Evolutionary conservation across 2,329 filamentous ascomycete species (phyloP).

Genomic region (Cryoendolithus antarcticus): DNA sequence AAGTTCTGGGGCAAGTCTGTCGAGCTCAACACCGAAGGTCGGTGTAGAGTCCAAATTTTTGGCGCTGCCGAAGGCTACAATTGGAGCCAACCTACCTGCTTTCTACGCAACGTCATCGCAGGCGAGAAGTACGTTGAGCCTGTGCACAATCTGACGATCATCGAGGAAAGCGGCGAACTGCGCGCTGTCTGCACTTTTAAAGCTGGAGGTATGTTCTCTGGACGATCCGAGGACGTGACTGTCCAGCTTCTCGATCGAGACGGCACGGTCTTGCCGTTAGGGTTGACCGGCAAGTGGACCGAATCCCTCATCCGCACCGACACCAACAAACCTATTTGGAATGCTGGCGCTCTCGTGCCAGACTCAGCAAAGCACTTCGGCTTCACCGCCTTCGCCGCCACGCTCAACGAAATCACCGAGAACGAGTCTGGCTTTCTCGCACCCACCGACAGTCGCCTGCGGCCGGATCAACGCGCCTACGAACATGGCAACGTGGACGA

Average conservation of each 20-base stretch:
- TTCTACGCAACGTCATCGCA: conserved; percentile 90
- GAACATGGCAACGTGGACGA: conserved; percentile 72
- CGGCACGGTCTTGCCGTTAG: conserved; percentile 26
- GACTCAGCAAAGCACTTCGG: conserved; percentile 74
- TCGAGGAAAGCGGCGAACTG: conserved; percentile 71
- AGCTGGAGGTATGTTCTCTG: conserved; percentile 92
- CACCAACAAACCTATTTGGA: conserved; percentile 62
- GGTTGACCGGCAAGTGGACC: conserved; percentile 78
- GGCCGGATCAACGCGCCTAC: conserved; percentile 76
- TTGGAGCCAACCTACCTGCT: conserved; percentile 79
- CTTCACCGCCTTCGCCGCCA: conserved; percentile 72
- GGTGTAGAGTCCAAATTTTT: conserved; percentile 66
- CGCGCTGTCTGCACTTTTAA: conserved; percentile 86
- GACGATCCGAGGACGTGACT: conserved; percentile 77
- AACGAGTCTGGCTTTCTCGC: conserved; percentile 66
- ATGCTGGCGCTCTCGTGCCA: conserved; percentile 62
- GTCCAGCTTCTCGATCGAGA: conserved; percentile 54
- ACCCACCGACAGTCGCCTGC: conserved; percentile 67
- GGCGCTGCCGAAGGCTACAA: conserved; percentile 55
- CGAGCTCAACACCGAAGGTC: conserved; percentile 86
- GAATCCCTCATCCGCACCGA: conserved; percentile 52
- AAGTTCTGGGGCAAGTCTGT: conserved; percentile 99
- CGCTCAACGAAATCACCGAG: conserved; percentile 74
- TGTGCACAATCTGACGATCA: conserved; percentile 74
- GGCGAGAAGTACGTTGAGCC: conserved; percentile 98